Percentiles rank a stretch among this genome's conserved stretches.
Evolutionary conservation across 1,139 yeast species (phyloP).

Genomic region (Diutina pseudorugosa): DNA sequence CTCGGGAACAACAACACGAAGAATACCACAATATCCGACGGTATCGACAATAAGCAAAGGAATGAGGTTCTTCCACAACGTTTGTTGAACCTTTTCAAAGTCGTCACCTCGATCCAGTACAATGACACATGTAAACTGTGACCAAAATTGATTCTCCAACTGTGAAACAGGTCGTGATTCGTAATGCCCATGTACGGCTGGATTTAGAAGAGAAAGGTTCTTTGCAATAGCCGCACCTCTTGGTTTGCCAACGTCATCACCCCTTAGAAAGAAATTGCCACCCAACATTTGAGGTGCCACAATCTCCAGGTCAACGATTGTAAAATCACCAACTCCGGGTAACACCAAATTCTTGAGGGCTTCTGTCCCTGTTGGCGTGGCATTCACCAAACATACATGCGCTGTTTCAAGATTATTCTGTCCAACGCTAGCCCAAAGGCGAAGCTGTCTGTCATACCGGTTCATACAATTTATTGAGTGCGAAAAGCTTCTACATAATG

Average conservation of each 20-base stretch:
- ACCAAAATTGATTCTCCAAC: conserved; percentile 9
- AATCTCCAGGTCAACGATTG: conserved; percentile 37
- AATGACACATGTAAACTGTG: conserved; percentile 27
- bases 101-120: conserved; percentile 23
- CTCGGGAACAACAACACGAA: conserved; percentile 39
- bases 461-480: not conserved
- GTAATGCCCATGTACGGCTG: conserved; percentile 35
- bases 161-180: conserved; percentile 6
- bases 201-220: conserved; percentile 45
- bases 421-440: conserved; percentile 79
- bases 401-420: conserved; percentile 50
- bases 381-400: conserved; percentile 51
- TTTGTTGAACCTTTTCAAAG: conserved; percentile 8
- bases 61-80: conserved; percentile 26
- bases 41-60: conserved; percentile 44
- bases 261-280: conserved; percentile 50
- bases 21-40: conserved; percentile 58
- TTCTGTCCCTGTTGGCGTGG: conserved; percentile 54
- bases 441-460: conserved; percentile 70
- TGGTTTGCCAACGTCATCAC: conserved; percentile 30
- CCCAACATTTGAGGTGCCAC: conserved; percentile 36
- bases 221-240: conserved; percentile 27
- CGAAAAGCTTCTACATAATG: not conserved
- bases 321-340: conserved; percentile 66
- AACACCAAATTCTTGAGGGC: conserved; percentile 65